phyloP scores from a whole-genome alignment of 768 basidiomycete species.

The Mycena haematopus region DNA sequence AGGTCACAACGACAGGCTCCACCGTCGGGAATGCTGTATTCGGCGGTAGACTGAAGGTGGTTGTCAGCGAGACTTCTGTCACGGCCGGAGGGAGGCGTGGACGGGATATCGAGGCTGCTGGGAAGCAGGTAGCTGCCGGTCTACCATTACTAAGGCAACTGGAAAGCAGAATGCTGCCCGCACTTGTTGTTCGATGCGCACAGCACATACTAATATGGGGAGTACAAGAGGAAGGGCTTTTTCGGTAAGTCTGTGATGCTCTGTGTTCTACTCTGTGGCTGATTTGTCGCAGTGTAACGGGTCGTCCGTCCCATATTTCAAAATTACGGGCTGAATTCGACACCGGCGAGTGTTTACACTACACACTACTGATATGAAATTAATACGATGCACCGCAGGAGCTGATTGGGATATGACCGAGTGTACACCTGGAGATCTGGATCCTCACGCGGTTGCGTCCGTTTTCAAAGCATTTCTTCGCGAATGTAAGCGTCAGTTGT shows the following conservation, averaged over 20 bases:
- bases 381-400: slow-evolving; percentile 49
- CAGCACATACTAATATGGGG: slow-evolving; percentile 87
- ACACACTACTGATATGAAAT: slow-evolving; percentile 14
- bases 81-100: slow-evolving; percentile 35
- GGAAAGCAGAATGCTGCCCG: slow-evolving; percentile 67
- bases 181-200: slow-evolving; percentile 80
- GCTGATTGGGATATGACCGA: slow-evolving; percentile 85
- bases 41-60: slow-evolving; percentile 60
- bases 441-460: slow-evolving; percentile 93
- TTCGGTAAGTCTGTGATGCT: slow-evolving; percentile 61
- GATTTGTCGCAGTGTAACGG: slow-evolving; percentile 67
- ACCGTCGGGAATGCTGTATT: slow-evolving; percentile 67
- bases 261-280: slow-evolving; percentile 25
- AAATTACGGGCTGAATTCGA: slow-evolving; percentile 84
- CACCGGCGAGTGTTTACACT: slow-evolving; percentile 52
- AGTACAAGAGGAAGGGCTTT: slow-evolving; percentile 84
- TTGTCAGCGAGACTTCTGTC: slow-evolving; percentile 64
- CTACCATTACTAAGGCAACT: slow-evolving; percentile 42
- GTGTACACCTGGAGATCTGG: slow-evolving; percentile 84
- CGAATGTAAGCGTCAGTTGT: slow-evolving; percentile 69
- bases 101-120: slow-evolving; percentile 26
- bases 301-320: slow-evolving; percentile 80
- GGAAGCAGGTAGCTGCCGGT: slow-evolving; percentile 32
- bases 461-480: slow-evolving; percentile 93
- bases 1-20: slow-evolving; percentile 39